Evolutionary conservation across 2,329 filamentous ascomycete genomes (phyloP).

Genomic region (Paracoccidioides lutzii): DNA sequence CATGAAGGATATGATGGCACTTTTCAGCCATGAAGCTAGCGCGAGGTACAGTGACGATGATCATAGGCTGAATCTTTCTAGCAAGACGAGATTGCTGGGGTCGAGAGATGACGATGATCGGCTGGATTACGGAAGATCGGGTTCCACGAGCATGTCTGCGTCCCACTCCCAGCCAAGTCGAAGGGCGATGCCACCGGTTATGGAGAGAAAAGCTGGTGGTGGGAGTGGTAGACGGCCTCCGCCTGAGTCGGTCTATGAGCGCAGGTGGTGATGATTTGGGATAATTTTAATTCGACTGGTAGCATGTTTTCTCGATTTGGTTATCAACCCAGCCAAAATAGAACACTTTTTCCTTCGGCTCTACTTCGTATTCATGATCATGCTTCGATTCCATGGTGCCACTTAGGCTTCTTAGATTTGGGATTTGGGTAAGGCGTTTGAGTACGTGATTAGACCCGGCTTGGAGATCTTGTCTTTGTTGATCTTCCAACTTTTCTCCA

Average conservation of each 20-base stretch:
- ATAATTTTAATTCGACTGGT: too few relatives aligned
- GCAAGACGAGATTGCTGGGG: constrained; percentile 21
- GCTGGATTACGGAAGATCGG: constrained; percentile 4
- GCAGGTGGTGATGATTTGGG: constrained; percentile 14
- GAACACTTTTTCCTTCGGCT: too few relatives aligned
- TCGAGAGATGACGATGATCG: constrained; percentile 16
- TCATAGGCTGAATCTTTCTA: constrained; percentile 18
- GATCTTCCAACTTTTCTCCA: too few relatives aligned
- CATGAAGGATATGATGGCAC: constrained; percentile 81
- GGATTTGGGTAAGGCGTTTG: too few relatives aligned
- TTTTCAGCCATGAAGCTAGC: constrained; percentile 65
- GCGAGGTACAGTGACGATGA: constrained; percentile 31
- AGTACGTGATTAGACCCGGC: too few relatives aligned
- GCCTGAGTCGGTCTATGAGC: constrained; percentile 19
- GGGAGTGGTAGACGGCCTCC: constrained; percentile 6
- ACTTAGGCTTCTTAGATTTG: too few relatives aligned
- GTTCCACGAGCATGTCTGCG: not conserved
- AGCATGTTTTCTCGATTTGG: too few relatives aligned
- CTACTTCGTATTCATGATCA: too few relatives aligned
- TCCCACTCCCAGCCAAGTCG: constrained; percentile 11
- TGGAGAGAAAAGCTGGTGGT: constrained; percentile 8
- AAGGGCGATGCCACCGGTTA: constrained; percentile 12
- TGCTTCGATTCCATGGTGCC: too few relatives aligned
- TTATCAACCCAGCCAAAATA: too few relatives aligned
- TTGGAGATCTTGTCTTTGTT: too few relatives aligned